A percentile compares a stretch with the other conserved stretches of the same genome.
Conservation (phyloP, 2,329 filamentous ascomycete genomes). For the Colletotrichum costaricense region DNA sequence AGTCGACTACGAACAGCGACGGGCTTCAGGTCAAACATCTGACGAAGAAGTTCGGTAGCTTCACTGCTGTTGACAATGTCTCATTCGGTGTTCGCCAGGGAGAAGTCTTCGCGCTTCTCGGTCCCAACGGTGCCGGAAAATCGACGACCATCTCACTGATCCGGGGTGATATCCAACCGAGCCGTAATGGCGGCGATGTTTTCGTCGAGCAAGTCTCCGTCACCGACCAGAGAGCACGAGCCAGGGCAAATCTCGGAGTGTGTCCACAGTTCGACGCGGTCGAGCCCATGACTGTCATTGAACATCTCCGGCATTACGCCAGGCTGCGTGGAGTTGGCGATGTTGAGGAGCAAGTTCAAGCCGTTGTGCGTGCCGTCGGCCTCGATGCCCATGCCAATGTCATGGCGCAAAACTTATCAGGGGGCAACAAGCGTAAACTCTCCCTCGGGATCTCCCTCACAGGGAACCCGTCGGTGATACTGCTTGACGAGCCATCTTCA, state of each 20-base stretch:
- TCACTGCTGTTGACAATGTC: conserved; percentile 87
- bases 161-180: conserved; percentile 84
- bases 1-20: conserved; percentile 55
- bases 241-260: conserved; percentile 83
- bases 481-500: conserved; percentile 89
- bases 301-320: conserved; percentile 91
- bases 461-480: conserved; percentile 87
- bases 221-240: conserved; percentile 75
- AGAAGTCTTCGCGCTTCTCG: conserved; percentile 89
- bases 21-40: conserved; percentile 82
- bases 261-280: conserved; percentile 91
- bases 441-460: conserved; percentile 90
- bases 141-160: conserved; percentile 91
- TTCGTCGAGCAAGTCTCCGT: conserved; percentile 84
- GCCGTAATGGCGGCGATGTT: conserved; percentile 78
- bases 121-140: conserved; percentile 93
- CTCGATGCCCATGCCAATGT: conserved; percentile 76
- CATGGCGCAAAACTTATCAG: conserved; percentile 83
- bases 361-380: conserved; percentile 76
- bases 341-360: conserved; percentile 79
- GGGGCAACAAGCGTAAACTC: conserved; percentile 93
- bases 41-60: conserved; percentile 81
- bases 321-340: conserved; percentile 82
- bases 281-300: conserved; percentile 88
- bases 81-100: conserved; percentile 83